These are phyloP conservation scores for Coelastrella sp. DNA, from an alignment of 139 green algal genomes.

Conservation along the genomic window DNA sequence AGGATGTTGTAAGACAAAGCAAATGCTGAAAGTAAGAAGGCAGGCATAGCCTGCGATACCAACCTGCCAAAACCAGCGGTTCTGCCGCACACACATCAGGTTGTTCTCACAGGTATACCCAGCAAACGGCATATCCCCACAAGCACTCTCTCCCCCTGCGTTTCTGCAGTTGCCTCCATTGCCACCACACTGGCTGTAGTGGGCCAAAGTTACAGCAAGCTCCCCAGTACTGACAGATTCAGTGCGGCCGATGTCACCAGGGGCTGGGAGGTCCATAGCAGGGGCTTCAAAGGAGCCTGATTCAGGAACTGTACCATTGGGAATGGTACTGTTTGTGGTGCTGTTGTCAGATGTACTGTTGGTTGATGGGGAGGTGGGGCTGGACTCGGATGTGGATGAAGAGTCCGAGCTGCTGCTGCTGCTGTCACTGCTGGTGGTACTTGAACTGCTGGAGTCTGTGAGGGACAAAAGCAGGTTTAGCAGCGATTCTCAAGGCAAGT, in stretches of 20 bases:
- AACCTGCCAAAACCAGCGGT: slow-evolving; percentile 22
- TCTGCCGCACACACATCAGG: slow-evolving; percentile 16
- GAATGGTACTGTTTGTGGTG: background rate
- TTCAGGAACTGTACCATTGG: background rate
- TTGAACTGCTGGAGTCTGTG: too few species aligned
- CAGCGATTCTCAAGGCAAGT: too few species aligned
- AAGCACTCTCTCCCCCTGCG: background rate
- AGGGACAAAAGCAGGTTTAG: too few species aligned
- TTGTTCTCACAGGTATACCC: background rate
- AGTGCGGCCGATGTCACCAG: background rate
- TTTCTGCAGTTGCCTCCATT: background rate
- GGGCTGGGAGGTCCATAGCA: background rate
- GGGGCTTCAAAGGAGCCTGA: background rate
- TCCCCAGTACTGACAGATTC: background rate
- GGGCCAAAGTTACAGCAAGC: background rate
- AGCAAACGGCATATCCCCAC: background rate
- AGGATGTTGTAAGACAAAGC: too few species aligned
- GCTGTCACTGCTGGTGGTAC: too few species aligned
- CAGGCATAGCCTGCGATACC: background rate
- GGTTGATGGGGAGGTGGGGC: background rate
- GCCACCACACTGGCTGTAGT: slow-evolving; percentile 7
- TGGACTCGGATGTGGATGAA: too few species aligned
- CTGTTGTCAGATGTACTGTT: background rate
- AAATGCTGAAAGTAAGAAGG: background rate
- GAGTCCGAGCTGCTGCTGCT: too few species aligned